Evolutionary conservation across 2,329 filamentous ascomycete genomes (phyloP).

Genomic region (Exophiala spinifera): DNA sequence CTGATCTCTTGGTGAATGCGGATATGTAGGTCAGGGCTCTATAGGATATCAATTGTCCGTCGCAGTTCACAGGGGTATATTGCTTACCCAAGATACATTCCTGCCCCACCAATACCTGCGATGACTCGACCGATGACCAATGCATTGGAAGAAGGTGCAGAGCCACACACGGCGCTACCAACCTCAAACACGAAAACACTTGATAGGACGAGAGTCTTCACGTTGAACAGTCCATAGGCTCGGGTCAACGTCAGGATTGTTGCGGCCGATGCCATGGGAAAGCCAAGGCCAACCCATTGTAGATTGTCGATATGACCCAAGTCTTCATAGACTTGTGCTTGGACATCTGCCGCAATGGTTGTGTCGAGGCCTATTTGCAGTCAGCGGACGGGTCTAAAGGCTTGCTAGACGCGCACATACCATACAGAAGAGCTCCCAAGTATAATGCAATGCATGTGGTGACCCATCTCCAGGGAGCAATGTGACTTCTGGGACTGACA

Average conservation of each 20-base stretch:
- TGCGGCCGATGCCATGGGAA: conserved; percentile 12
- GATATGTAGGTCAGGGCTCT: conserved; percentile 29
- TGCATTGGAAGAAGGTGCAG: conserved; percentile 43
- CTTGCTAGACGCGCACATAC: no score
- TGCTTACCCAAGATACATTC: conserved; percentile 24
- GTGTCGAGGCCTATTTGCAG: conserved; percentile 14
- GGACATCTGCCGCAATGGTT: conserved; percentile 21
- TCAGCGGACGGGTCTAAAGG: no score
- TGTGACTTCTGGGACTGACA: conserved; percentile 1
- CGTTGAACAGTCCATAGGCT: conserved; percentile 37
- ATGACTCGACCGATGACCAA: conserved; percentile 44
- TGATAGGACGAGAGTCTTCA: conserved; percentile 42
- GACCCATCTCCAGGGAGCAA: not conserved
- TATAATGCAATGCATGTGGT: no score
- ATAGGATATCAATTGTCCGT: no score
- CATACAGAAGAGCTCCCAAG: no score
- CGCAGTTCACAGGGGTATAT: no score
- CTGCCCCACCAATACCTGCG: conserved; percentile 35
- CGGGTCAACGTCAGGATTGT: conserved; percentile 16
- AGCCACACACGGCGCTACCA: conserved; percentile 42
- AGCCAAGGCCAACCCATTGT: conserved; percentile 22
- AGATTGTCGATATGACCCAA: conserved; percentile 13
- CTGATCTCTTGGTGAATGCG: conserved; percentile 22
- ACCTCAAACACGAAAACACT: conserved; percentile 32
- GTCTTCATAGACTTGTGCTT: conserved; percentile 11